These are phyloP conservation scores for Exophiala spinifera DNA, from an alignment of 2,329 filamentous ascomycete species.

Conservation along the genomic window DNA sequence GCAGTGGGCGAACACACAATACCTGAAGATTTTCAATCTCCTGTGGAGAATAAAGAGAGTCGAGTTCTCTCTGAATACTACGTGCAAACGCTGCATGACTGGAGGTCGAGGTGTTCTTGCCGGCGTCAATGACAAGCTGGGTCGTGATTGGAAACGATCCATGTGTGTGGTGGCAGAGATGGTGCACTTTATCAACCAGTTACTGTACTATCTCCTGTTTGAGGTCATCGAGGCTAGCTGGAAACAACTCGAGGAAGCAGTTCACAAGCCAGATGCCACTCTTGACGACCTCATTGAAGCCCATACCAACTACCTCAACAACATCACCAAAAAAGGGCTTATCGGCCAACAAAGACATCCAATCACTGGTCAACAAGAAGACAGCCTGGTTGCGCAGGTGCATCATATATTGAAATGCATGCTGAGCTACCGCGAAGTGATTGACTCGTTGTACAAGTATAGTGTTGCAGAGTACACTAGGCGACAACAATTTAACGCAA, in stretches of 20 bases:
- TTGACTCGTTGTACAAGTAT: constrained; percentile 92
- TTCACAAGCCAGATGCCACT: constrained; percentile 81
- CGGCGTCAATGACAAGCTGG: constrained; percentile 68
- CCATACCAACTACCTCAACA: constrained; percentile 84
- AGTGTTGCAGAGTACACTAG: constrained; percentile 90
- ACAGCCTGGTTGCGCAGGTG: constrained; percentile 83
- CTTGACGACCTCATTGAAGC: constrained; percentile 92
- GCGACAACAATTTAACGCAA: constrained; percentile 78
- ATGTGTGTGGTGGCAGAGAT: constrained; percentile 90
- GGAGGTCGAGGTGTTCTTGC: constrained; percentile 87
- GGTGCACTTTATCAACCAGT: constrained; percentile 95
- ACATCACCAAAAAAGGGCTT: constrained; percentile 93
- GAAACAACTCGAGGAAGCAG: constrained; percentile 80
- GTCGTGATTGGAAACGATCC: constrained; percentile 83
- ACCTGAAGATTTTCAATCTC: constrained; percentile 99
- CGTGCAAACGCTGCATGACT: constrained; percentile 95
- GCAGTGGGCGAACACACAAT: constrained; percentile 91
- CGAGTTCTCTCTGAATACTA: constrained; percentile 85
- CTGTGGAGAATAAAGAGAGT: constrained; percentile 97
- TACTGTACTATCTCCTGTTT: constrained; percentile 98
- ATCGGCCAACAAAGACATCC: constrained; percentile 64
- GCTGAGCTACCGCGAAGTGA: constrained; percentile 87
- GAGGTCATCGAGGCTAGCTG: constrained; percentile 97
- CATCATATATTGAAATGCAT: constrained; percentile 91
- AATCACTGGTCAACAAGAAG: constrained; percentile 56